Percentiles rank a stretch among this genome's conserved stretches.
phyloP scores from a whole-genome alignment of 2,329 filamentous ascomycete genomes.

The Gaeumannomyces tritici region DNA sequence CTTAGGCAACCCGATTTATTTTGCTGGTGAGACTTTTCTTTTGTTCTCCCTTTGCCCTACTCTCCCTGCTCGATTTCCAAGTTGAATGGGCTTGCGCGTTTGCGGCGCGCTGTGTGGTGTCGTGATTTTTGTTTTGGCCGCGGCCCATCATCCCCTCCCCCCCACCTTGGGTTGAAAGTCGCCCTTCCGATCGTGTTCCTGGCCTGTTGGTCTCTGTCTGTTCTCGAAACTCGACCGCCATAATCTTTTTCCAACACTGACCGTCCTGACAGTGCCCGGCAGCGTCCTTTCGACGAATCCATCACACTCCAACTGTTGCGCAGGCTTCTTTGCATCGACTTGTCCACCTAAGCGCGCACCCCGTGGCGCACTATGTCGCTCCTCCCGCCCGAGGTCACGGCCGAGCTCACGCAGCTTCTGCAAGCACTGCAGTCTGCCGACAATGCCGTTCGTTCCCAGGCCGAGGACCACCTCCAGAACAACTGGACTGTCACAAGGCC shows the following conservation, averaged over 20 bases:
- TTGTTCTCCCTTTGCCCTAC: background rate
- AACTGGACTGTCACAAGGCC: constrained; percentile 80
- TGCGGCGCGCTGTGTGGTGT: background rate
- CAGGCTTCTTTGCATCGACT: background rate
- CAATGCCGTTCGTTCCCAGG: constrained; percentile 74
- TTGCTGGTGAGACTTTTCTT: background rate
- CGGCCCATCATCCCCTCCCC: background rate
- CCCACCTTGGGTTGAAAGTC: background rate
- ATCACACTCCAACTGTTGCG: background rate
- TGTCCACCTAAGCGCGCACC: background rate
- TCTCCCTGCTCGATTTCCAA: background rate
- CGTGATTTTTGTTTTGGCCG: background rate
- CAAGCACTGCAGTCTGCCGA: constrained; percentile 83
- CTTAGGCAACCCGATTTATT: background rate
- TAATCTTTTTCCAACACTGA: background rate
- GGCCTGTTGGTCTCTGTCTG: background rate
- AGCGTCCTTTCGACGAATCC: background rate
- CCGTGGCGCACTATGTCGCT: constrained; percentile 57
- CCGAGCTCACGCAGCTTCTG: constrained; percentile 77
- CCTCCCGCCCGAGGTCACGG: constrained; percentile 73
- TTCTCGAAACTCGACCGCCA: background rate
- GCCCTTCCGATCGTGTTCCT: background rate
- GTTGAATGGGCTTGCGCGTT: background rate
- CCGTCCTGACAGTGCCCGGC: background rate
- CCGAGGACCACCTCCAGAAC: constrained; percentile 82